phyloP scores from a whole-genome alignment of 495 filamentous ascomycete genomes.

The Xylaria nigripes region DNA sequence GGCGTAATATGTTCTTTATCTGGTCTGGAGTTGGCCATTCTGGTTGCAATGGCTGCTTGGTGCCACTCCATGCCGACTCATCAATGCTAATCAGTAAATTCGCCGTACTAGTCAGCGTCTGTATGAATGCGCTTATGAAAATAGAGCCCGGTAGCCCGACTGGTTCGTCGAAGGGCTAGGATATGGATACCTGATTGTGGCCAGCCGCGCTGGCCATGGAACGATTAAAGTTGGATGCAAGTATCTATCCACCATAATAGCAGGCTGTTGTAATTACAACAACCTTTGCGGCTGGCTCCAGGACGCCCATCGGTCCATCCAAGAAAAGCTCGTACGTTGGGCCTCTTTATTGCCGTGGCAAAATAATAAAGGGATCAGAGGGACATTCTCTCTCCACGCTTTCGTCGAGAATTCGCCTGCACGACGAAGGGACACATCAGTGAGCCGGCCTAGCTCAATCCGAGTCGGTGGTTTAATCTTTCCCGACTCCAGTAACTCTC shows the following conservation, averaged over 20 bases:
- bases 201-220: not conserved
- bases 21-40: not conserved
- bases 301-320: not conserved
- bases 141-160: not conserved
- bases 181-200: not conserved
- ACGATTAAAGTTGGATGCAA: not conserved
- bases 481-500: not conserved
- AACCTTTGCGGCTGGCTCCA: not conserved
- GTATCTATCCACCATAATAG: not conserved
- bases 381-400: not conserved
- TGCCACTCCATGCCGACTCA: not conserved
- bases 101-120: not conserved
- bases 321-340: not conserved
- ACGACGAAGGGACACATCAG: not conserved
- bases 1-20: not conserved
- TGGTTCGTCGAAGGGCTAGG: not conserved
- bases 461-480: not conserved
- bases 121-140: not conserved
- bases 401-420: not conserved
- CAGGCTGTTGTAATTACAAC: not conserved
- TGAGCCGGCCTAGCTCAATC: not conserved
- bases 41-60: not conserved
- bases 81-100: not conserved
- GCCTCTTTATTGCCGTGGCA: not conserved
- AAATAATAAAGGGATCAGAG: not conserved